A percentile compares a stretch with the other conserved stretches of the same genome.
Evolutionary conservation across 306 rosid genomes (phyloP).

Genomic region (Geum urbanum): DNA sequence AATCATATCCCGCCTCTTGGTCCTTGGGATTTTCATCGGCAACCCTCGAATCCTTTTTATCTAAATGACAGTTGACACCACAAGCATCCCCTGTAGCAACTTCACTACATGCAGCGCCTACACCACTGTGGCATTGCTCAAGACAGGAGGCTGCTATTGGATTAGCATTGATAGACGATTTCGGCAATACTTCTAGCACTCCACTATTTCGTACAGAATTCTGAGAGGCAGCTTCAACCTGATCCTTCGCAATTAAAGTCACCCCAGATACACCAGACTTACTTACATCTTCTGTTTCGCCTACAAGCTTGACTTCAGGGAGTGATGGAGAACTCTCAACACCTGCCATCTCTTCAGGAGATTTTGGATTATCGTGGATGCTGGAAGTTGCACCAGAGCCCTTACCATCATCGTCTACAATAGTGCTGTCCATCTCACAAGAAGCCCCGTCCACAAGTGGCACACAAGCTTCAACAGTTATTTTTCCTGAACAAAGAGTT

Average conservation of each 20-base stretch:
- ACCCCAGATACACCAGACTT: conserved; percentile 8
- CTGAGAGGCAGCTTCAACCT: conserved; percentile 9
- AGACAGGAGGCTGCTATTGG: conserved; percentile 2
- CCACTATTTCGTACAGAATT: conserved; percentile 8
- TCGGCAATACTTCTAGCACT: conserved; percentile 9
- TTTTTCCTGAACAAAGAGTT: neutral
- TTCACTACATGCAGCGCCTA: conserved; percentile 10
- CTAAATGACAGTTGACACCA: neutral
- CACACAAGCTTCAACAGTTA: conserved; percentile 6
- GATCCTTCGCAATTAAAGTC: conserved; percentile 11
- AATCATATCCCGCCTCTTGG: conserved; percentile 26
- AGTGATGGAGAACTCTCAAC: conserved; percentile 3
- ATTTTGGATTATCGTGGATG: conserved; percentile 16
- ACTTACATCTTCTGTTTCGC: conserved; percentile 3
- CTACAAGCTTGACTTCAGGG: conserved; percentile 12
- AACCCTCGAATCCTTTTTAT: conserved; percentile 12
- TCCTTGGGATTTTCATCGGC: conserved; percentile 2
- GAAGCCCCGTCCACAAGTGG: conserved; percentile 13
- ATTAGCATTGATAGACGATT: conserved; percentile 2
- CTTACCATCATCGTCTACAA: conserved; percentile 16
- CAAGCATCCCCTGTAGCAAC: conserved; percentile 19
- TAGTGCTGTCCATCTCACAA: conserved; percentile 20
- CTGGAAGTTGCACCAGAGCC: conserved; percentile 23
- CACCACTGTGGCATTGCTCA: conserved; percentile 9
- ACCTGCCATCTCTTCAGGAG: conserved; percentile 16